Conservation (phyloP, 2,329 filamentous ascomycete genomes). For the Botryotinia convoluta region DNA sequence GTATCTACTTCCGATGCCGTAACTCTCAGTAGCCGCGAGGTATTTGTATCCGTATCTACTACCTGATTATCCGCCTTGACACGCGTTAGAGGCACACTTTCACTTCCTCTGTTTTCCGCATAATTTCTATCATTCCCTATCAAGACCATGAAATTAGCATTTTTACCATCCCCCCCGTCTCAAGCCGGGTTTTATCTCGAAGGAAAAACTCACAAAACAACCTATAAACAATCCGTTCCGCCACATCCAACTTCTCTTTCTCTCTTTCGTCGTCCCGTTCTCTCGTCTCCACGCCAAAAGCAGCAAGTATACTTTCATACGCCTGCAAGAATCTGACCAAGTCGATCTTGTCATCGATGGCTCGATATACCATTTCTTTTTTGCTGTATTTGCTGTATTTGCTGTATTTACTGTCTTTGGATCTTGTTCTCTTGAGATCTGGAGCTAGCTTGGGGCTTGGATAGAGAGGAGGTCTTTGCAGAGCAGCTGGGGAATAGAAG, state of each 20-base stretch:
- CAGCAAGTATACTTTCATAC: constrained; percentile 5
- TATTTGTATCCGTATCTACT: too few relatives aligned
- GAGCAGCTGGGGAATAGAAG: neutral
- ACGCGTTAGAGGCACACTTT: neutral
- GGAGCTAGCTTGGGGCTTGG: too few relatives aligned
- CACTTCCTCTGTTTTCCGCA: neutral
- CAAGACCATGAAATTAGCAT: neutral
- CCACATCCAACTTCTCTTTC: neutral
- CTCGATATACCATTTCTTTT: constrained; percentile 10
- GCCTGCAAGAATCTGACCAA: constrained; percentile 12
- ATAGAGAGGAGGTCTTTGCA: neutral
- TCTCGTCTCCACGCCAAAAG: neutral
- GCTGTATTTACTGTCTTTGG: neutral
- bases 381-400: neutral
- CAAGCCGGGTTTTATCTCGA: too few relatives aligned
- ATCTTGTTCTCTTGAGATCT: accelerated
- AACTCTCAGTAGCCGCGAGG: neutral
- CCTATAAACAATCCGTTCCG: neutral
- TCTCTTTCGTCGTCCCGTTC: neutral
- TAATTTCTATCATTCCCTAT: neutral
- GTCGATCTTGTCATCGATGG: constrained; percentile 6
- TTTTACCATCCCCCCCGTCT: too few relatives aligned
- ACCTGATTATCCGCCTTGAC: too few relatives aligned
- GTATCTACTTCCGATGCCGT: neutral
- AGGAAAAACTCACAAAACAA: neutral